Evolutionary conservation across 768 basidiomycete species (phyloP).

Genomic region (Phanerochaete carnosa): DNA sequence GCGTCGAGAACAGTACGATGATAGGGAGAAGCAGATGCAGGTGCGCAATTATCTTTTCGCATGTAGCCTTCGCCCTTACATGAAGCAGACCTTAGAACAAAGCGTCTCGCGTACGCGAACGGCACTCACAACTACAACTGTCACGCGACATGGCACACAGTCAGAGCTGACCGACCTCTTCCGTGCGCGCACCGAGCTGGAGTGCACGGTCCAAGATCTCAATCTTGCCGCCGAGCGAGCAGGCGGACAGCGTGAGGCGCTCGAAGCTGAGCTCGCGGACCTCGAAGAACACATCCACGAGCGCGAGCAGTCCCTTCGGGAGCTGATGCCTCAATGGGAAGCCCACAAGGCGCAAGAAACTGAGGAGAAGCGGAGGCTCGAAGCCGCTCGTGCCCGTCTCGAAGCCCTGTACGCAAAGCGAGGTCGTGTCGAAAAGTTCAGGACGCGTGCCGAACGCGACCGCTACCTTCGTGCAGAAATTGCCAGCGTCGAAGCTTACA

Average conservation of each 20-base stretch:
- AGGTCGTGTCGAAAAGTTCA: conserved; percentile 83
- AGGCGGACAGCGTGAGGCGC: conserved; percentile 57
- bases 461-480: conserved; percentile 80
- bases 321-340: conserved; percentile 71
- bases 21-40: conserved; percentile 81
- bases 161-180: conserved; percentile 85
- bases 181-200: conserved; percentile 79
- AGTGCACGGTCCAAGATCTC: conserved; percentile 80
- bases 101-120: conserved; percentile 69
- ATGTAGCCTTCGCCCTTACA: background rate
- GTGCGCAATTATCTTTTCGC: conserved; percentile 38
- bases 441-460: conserved; percentile 81
- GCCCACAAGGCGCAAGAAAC: conserved; percentile 46
- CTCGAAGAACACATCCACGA: conserved; percentile 59
- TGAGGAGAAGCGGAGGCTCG: conserved; percentile 63
- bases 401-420: conserved; percentile 84
- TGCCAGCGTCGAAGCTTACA: conserved; percentile 58
- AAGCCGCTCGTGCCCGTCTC: conserved; percentile 69
- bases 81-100: conserved; percentile 63
- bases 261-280: conserved; percentile 61
- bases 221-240: conserved; percentile 61
- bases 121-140: conserved; percentile 60
- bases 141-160: conserved; percentile 74
- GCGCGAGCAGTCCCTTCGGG: conserved; percentile 60
- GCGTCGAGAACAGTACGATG: conserved; percentile 76